Evolutionary conservation across 768 basidiomycete genomes (phyloP).

Genomic region (Heimioporus sp.): DNA sequence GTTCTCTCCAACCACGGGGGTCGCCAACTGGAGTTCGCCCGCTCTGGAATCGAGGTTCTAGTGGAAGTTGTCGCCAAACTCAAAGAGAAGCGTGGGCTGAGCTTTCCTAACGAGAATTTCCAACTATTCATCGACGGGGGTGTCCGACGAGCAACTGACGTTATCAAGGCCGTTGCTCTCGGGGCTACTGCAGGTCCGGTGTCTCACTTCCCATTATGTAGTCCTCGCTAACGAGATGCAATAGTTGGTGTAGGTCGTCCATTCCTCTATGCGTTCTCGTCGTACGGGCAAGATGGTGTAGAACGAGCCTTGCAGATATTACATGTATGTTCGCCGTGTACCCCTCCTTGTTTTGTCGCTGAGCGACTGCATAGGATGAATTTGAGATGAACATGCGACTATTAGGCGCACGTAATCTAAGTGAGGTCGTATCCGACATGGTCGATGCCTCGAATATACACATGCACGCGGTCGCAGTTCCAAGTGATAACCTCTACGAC

Average conservation of each 20-base stretch:
- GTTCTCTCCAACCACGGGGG: constrained; percentile 90
- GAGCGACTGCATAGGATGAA: constrained; percentile 63
- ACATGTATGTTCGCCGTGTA: constrained; percentile 42
- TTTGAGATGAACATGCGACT: constrained; percentile 98
- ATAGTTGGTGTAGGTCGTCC: constrained; percentile 82
- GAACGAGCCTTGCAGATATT: constrained; percentile 80
- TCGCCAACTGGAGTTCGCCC: constrained; percentile 74
- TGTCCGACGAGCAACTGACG: constrained; percentile 85
- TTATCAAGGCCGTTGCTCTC: constrained; percentile 83
- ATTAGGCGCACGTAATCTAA: constrained; percentile 77
- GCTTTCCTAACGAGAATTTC: constrained; percentile 77
- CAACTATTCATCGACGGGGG: constrained; percentile 94
- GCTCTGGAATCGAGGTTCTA: constrained; percentile 88
- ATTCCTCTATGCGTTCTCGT: constrained; percentile 84
- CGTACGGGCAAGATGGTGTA: constrained; percentile 88
- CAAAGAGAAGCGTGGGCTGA: constrained; percentile 59
- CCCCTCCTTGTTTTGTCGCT: background rate
- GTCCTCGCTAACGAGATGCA: constrained; percentile 7
- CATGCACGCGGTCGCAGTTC: constrained; percentile 64
- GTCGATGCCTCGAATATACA: constrained; percentile 77
- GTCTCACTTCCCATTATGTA: background rate
- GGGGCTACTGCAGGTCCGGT: constrained; percentile 79
- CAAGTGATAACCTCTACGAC: constrained; percentile 73
- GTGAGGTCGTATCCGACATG: constrained; percentile 84
- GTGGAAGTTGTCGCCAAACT: constrained; percentile 80